These are phyloP conservation scores for Daldinia decipiens DNA, from an alignment of 495 filamentous ascomycete species.

Conservation along the genomic window DNA sequence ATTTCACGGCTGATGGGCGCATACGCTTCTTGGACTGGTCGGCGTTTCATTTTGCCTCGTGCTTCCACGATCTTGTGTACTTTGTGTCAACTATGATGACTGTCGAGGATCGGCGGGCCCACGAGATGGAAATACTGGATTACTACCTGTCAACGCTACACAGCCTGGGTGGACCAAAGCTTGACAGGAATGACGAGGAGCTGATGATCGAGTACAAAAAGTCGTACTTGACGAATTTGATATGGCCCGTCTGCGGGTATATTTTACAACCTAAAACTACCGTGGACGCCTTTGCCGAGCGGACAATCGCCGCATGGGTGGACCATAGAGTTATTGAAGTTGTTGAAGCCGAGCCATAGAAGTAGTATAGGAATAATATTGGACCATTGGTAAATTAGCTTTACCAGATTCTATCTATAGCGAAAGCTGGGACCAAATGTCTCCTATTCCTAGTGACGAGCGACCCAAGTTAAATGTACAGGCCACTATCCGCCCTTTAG, in stretches of 20 bases:
- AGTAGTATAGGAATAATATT: neutral
- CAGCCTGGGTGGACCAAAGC: conserved; percentile 40
- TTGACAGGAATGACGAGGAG: conserved; percentile 42
- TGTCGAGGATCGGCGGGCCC: conserved; percentile 46
- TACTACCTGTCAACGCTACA: conserved; percentile 46
- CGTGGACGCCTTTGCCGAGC: conserved; percentile 47
- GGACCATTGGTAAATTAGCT: neutral
- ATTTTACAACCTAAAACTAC: conserved; percentile 47
- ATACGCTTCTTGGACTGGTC: conserved; percentile 54
- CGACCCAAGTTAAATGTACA: too few relatives aligned
- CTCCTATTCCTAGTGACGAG: too few relatives aligned
- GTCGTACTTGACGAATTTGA: conserved; percentile 47
- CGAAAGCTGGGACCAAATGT: too few relatives aligned
- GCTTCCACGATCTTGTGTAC: conserved; percentile 52
- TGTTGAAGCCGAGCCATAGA: conserved; percentile 41
- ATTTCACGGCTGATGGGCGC: conserved; percentile 38
- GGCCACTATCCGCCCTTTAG: too few relatives aligned
- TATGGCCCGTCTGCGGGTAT: conserved; percentile 49
- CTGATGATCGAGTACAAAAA: conserved; percentile 50
- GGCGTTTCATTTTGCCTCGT: conserved; percentile 47
- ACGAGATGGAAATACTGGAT: conserved; percentile 48
- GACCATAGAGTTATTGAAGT: conserved; percentile 51
- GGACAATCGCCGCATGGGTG: conserved; percentile 48
- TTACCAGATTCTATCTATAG: too few relatives aligned
- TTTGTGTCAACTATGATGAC: conserved; percentile 48